Base-by-base conservation (phyloP, 805 yeast species). In the Clavispora fructus region DNA sequence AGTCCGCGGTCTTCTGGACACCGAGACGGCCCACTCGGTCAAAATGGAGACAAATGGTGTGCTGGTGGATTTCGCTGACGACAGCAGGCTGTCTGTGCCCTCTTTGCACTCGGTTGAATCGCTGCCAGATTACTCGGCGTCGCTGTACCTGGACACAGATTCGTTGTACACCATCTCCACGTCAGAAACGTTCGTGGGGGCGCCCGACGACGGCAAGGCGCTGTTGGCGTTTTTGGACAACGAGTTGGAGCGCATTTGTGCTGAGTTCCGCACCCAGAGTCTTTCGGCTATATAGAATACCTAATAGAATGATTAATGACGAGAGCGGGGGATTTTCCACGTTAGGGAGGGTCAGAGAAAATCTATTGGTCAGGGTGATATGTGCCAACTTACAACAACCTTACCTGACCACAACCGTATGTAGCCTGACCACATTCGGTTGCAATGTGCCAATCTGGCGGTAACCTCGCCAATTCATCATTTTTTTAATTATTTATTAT, bases 101-200 rank as follows among this genome's bases (percentile, higher is more conserved):
- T 39, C 41, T 8, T 14, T 39, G 33, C 39, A 23, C 17, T 33
- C 37, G 23, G 25, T 33, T 4, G 37, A 33, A 16, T 35, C 29
- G 9, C 23, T 14, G 17, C 43, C 50, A 3, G 35, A 27, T 19
- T 50, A 52, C 7, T 52, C 50, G 6, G 42, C 40, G 30, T 46
- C 49, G 7, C 41, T 44, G 5, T 41, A 39, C 26, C 49, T 56
- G 43, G 61, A 55, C 43, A 7, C 37, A 3, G 65, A 59, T 40
- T 66, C 71, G 13, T 46, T 49, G 48, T 53, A 49, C 41, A 54
- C 61, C 4, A 47, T 67, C 17, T 64, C 71, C 3, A 67, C 73
- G 1, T 52, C 52, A 19, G 65, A 63, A 10, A 67, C 70, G 11
- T 53, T 57, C 35, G 45, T 43, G 26, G 58, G 46, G 8, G 47